phyloP scores from a whole-genome alignment of 2,329 filamentous ascomycete species.

The Aspergillus novofumigatus region DNA sequence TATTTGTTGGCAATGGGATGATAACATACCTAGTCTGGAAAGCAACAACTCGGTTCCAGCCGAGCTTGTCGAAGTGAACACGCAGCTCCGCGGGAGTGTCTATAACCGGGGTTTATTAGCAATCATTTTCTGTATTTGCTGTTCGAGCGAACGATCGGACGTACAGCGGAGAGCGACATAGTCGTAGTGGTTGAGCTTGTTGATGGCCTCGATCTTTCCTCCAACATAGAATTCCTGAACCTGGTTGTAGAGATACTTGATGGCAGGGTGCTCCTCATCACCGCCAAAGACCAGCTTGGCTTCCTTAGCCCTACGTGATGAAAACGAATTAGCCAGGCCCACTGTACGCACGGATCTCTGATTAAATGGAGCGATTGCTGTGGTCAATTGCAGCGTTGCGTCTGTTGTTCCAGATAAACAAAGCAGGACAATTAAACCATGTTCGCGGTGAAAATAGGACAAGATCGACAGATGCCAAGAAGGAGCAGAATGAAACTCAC shows the following conservation, averaged over 20 bases:
- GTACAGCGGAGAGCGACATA: conserved; percentile 92
- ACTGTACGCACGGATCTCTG: conserved; percentile 12
- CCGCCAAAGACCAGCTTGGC: conserved; percentile 92
- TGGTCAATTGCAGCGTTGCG: not conserved
- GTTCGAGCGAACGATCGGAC: conserved; percentile 27
- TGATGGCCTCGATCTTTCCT: conserved; percentile 92
- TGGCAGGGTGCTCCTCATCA: conserved; percentile 84
- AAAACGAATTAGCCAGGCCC: conserved; percentile 22
- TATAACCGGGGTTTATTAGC: conserved; percentile 29
- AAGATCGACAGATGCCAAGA: not conserved
- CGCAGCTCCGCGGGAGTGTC: conserved; percentile 92
- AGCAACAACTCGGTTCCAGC: conserved; percentile 94
- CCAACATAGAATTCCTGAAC: conserved; percentile 88
- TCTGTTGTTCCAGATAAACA: not conserved
- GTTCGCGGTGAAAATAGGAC: not conserved
- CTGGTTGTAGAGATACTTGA: conserved; percentile 80
- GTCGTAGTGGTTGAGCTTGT: conserved; percentile 96
- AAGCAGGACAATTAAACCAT: not conserved
- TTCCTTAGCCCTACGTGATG: conserved; percentile 65
- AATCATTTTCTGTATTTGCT: not conserved
- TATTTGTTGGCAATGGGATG: not conserved
- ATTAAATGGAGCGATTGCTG: not conserved
- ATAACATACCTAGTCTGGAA: conserved; percentile 74
- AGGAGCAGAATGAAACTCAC: conserved; percentile 48
- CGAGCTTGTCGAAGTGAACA: conserved; percentile 97